Base-by-base conservation (phyloP, 305 asterid species). In the Fraxinus velutina region DNA sequence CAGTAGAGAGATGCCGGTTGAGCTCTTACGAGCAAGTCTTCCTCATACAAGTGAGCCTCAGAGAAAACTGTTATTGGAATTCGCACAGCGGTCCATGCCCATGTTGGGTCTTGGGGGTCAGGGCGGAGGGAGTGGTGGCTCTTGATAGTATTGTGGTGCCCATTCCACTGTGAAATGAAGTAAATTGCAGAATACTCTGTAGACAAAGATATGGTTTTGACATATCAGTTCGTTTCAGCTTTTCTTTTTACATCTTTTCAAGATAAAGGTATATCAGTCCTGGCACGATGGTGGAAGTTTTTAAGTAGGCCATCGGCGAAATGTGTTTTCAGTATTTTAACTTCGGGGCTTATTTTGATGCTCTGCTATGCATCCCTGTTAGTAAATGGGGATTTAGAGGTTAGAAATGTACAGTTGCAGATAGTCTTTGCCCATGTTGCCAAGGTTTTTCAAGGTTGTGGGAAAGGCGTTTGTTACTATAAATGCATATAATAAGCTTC, bases 11-110 rank as follows among this genome's bases (percentile, higher is more conserved):
- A 89, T 92, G 89, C 95, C 95, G 0, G 90, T 92, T 79, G 95
- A 90, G 70, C 94, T 92, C 21, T 87, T 92, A 82, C 95, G 93
- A 2, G 92, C 92, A 8, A 88, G 97, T 86, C 91, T 92, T 76
- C 95, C 95, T 77, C 94, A 92, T 84, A 92, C 93, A 6, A 92
- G 83, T 64, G 95, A 92, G 86, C 92, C 84, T 79, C 97, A 92
- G 88, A 86, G 86, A 62, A 88, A 91, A 79, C 37, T 90, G 64
- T 82, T 92, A 15, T 70, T 87, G 77, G 97, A 92, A 78, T 91
- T 91, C 78, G 85, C 90, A n/a, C 91, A 89, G 80, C 85, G 90
- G 76, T 90, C 97, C 34, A 91, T 92, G 92, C 92, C 93, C 8
- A 80, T 80, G 72, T 70, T 85, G 33, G 89, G 90, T 66, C 80